Conservation (phyloP, 148 eudicot genomes). For the Linanthus parryae region DNA sequence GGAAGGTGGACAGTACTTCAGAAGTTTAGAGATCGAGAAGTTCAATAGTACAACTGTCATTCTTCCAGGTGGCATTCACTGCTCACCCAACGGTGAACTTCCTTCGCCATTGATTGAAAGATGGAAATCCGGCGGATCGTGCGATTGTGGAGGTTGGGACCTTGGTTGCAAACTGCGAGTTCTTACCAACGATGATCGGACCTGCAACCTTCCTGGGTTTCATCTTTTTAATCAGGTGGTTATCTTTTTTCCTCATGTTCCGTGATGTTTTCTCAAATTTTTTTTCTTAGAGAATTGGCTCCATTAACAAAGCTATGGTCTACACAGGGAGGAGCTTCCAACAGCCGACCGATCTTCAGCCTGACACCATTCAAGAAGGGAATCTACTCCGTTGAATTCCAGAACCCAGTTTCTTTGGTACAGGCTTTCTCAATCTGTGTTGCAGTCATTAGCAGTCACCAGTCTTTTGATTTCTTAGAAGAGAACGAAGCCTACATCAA, state of each 20-base stretch:
- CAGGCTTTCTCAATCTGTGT: slow-evolving; percentile 75
- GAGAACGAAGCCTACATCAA: slow-evolving; percentile 13
- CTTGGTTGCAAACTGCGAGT: slow-evolving; percentile 68
- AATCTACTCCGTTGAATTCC: slow-evolving; percentile 55
- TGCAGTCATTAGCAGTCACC: slow-evolving; percentile 42
- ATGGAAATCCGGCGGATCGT: slow-evolving; percentile 83
- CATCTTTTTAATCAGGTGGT: slow-evolving; percentile 61
- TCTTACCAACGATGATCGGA: slow-evolving; percentile 31
- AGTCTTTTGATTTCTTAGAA: slow-evolving; percentile 24
- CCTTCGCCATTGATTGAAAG: slow-evolving; percentile 72
- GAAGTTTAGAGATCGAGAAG: slow-evolving; percentile 15
- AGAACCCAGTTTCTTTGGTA: slow-evolving; percentile 48
- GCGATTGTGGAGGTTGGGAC: slow-evolving; percentile 99
- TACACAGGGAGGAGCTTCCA: slow-evolving; percentile 46
- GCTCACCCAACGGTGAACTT: slow-evolving; percentile 51
- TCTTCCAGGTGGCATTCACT: slow-evolving; percentile 73
- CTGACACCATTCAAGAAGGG: slow-evolving; percentile 50
- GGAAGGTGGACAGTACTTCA: slow-evolving; percentile 4
- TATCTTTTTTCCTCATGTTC: background rate
- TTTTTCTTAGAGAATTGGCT: no score
- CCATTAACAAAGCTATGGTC: no score
- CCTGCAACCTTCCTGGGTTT: slow-evolving; percentile 17
- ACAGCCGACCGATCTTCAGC: slow-evolving; percentile 43
- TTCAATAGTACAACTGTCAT: slow-evolving; percentile 34
- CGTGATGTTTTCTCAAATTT: background rate